phyloP scores from a whole-genome alignment of 768 basidiomycete genomes.

The Mycena olivaceomarginata region DNA sequence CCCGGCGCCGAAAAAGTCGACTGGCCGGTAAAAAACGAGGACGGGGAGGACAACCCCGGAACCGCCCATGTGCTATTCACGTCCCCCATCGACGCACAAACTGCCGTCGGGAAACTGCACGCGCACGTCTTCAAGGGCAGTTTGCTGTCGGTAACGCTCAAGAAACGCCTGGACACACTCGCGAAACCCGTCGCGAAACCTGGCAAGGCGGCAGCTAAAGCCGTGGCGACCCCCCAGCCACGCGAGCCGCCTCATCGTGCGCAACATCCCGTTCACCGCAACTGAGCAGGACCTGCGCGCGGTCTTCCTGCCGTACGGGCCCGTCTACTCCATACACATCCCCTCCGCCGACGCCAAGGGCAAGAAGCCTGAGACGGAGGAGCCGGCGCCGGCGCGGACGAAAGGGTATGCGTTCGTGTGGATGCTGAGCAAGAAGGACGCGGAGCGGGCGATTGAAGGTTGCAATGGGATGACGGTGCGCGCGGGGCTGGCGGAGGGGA shows the following conservation, averaged over 20 bases:
- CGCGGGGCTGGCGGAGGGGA: constrained; percentile 74
- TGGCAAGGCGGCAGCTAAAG: constrained; percentile 45
- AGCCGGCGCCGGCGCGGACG: constrained; percentile 58
- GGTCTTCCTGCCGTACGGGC: constrained; percentile 91
- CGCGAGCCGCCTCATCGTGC: constrained; percentile 89
- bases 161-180: constrained; percentile 87
- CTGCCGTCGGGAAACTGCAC: constrained; percentile 88
- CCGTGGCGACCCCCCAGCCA: constrained; percentile 73
- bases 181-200: constrained; percentile 65
- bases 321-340: constrained; percentile 90
- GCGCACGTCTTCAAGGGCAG: constrained; percentile 95
- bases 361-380: constrained; percentile 54
- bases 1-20: constrained; percentile 85
- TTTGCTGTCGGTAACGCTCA: constrained; percentile 90
- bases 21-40: constrained; percentile 75
- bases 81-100: constrained; percentile 78
- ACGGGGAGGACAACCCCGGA: constrained; percentile 66
- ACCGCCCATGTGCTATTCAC: constrained; percentile 87
- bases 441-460: constrained; percentile 85
- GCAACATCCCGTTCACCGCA: constrained; percentile 91
- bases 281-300: constrained; percentile 91
- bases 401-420: constrained; percentile 97
- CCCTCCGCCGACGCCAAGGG: constrained; percentile 66
- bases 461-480: constrained; percentile 86
- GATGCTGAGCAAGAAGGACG: constrained; percentile 92